Evolutionary conservation across 306 rosid species (phyloP).

Genomic region (Quercus parvula): DNA sequence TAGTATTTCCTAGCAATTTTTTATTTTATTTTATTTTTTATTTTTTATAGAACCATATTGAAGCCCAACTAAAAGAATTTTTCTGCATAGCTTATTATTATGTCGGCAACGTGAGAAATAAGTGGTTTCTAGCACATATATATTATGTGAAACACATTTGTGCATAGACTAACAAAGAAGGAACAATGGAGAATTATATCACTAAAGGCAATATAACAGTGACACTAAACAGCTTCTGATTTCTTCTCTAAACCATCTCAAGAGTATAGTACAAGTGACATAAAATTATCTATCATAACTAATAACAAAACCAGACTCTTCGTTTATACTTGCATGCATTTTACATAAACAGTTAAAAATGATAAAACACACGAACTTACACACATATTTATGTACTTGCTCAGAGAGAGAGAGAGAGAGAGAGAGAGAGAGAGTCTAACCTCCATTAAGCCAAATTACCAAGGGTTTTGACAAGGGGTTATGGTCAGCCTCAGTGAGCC

Average conservation of each 20-base stretch:
- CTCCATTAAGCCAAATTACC: slow-evolving; percentile 99
- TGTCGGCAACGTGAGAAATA: background rate
- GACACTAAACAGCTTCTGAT: background rate
- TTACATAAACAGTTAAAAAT: background rate
- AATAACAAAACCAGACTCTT: background rate
- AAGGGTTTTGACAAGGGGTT: slow-evolving; percentile 62
- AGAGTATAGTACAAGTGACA: background rate
- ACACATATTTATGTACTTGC: background rate
- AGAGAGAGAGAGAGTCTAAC: slow-evolving; percentile 25
- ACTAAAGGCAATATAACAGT: slow-evolving; percentile 28
- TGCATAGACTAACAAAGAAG: slow-evolving; percentile 4
- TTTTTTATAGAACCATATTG: background rate
- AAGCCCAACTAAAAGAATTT: background rate
- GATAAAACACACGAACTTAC: background rate
- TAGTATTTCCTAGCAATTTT: background rate
- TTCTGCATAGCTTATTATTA: background rate
- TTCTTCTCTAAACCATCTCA: background rate
- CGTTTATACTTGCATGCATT: background rate
- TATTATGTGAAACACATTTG: background rate
- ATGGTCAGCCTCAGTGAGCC: slow-evolving; percentile 85
- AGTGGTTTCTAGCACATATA: background rate
- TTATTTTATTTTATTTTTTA: too few species aligned
- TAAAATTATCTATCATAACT: background rate
- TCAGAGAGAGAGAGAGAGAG: background rate
- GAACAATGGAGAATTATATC: background rate